These are phyloP conservation scores for Cenchrus fungigraminus DNA, from an alignment of 176 grass and related monocot species.

Conservation along the genomic window DNA sequence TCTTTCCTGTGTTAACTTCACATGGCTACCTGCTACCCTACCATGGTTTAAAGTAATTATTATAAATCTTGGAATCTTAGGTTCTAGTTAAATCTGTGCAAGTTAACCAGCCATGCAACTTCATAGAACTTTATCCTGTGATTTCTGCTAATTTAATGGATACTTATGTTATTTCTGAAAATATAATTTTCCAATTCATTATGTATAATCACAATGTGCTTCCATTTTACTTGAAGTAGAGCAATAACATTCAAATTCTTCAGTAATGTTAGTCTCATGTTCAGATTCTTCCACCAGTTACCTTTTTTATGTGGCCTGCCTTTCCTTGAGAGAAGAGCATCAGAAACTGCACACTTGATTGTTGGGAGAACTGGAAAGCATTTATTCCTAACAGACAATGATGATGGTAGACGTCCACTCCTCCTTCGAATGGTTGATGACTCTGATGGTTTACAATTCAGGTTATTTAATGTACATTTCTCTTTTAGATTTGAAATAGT, in stretches of 20 bases:
- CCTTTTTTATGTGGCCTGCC: constrained; percentile 96
- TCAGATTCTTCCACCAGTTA: constrained; percentile 85
- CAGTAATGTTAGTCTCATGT: constrained; percentile 79
- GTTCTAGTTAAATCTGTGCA: neutral
- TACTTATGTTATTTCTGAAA: neutral
- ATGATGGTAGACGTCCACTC: constrained; percentile 72
- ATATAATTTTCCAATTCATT: neutral
- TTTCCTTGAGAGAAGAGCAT: constrained; percentile 93
- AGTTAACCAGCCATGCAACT: neutral
- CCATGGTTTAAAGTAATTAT: constrained; percentile 31
- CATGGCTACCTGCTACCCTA: neutral
- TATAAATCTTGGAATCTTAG: constrained; percentile 9
- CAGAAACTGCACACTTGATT: constrained; percentile 93
- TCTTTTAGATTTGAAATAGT: constrained; percentile 47
- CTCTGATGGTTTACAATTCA: constrained; percentile 86
- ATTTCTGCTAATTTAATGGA: neutral
- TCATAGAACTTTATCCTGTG: neutral
- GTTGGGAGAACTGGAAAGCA: constrained; percentile 97
- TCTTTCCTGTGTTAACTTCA: constrained; percentile 29
- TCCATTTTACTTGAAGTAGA: constrained; percentile 47
- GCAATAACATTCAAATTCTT: constrained; percentile 54
- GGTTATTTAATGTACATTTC: constrained; percentile 52
- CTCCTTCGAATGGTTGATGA: constrained; percentile 94
- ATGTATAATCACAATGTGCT: neutral
- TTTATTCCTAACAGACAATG: constrained; percentile 94